These are phyloP conservation scores for Diaporthe vaccinii DNA, from an alignment of 2,329 filamentous ascomycete genomes.

Conservation along the genomic window DNA sequence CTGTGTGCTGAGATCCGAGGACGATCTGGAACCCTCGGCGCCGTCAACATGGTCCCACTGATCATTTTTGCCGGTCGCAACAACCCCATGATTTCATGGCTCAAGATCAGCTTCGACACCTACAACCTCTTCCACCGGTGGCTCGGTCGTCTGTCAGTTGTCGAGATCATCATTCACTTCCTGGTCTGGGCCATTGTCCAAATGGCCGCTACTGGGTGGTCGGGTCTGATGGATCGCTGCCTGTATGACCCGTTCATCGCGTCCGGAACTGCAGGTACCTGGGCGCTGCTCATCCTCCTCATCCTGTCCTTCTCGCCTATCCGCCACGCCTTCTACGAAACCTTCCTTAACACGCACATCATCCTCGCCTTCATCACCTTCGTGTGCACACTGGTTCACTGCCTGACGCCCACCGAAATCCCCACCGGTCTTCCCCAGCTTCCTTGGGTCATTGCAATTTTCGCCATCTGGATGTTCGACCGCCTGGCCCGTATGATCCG, in stretches of 20 bases:
- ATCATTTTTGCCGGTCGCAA: constrained; percentile 92
- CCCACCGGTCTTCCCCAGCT: constrained; percentile 78
- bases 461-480: constrained; percentile 84
- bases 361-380: constrained; percentile 78
- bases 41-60: constrained; percentile 93
- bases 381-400: constrained; percentile 83
- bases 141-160: constrained; percentile 80
- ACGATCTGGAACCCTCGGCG: constrained; percentile 84
- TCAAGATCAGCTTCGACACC: constrained; percentile 94
- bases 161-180: constrained; percentile 79
- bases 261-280: constrained; percentile 72
- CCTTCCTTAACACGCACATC: constrained; percentile 91
- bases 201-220: constrained; percentile 73
- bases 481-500: constrained; percentile 73
- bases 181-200: constrained; percentile 81
- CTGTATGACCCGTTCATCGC: constrained; percentile 72
- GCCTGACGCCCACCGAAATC: constrained; percentile 71
- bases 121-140: constrained; percentile 93
- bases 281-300: constrained; percentile 75
- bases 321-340: constrained; percentile 96
- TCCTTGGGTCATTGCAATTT: constrained; percentile 79
- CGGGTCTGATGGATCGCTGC: constrained; percentile 68
- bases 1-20: constrained; percentile 87
- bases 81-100: constrained; percentile 86
- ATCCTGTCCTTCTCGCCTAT: constrained; percentile 82